Percentiles rank a stretch among this genome's conserved stretches.
phyloP scores from a whole-genome alignment of 1,284 basidiomycete genomes.

The Flammula alnicola region DNA sequence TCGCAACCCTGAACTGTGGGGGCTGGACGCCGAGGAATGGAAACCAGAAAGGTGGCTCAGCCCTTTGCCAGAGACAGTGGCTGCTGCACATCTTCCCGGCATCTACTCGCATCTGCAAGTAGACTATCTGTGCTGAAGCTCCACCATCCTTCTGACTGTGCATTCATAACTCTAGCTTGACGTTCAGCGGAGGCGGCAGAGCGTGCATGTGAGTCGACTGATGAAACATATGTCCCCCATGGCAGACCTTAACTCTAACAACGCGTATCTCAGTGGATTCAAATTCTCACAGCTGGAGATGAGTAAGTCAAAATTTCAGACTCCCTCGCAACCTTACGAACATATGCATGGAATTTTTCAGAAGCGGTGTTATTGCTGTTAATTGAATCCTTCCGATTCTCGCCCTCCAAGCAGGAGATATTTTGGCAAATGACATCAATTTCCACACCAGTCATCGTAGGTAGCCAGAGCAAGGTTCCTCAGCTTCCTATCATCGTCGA shows the following conservation, averaged over 20 bases:
- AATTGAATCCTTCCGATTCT: constrained; percentile 32
- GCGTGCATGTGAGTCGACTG: constrained; percentile 37
- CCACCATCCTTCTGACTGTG: constrained; percentile 1
- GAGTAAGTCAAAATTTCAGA: constrained; percentile 22
- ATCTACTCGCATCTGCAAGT: constrained; percentile 36
- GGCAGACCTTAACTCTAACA: not conserved
- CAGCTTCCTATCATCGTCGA: constrained; percentile 21
- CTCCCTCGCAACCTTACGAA: too few species aligned
- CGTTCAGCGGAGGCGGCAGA: constrained; percentile 45
- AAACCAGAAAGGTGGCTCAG: constrained; percentile 47
- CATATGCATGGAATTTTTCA: constrained; percentile 2
- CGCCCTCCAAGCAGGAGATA: constrained; percentile 20
- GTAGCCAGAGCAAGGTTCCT: constrained; percentile 5
- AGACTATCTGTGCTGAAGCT: not conserved
- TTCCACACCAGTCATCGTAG: constrained; percentile 18
- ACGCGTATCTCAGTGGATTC: constrained; percentile 26
- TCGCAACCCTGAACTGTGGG: constrained; percentile 35
- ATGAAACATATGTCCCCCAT: not conserved
- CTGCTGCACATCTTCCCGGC: constrained; percentile 34
- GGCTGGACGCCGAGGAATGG: constrained; percentile 31
- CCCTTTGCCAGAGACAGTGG: constrained; percentile 29
- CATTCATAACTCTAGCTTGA: constrained; percentile 37
- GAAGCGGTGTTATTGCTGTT: constrained; percentile 31
- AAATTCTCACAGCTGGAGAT: constrained; percentile 37
- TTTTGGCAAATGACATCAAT: constrained; percentile 28